Evolutionary conservation across 1,139 yeast species (phyloP), one percentile per base, ranked within the genome.

Genomic region (Debaryomyces sp.): DNA sequence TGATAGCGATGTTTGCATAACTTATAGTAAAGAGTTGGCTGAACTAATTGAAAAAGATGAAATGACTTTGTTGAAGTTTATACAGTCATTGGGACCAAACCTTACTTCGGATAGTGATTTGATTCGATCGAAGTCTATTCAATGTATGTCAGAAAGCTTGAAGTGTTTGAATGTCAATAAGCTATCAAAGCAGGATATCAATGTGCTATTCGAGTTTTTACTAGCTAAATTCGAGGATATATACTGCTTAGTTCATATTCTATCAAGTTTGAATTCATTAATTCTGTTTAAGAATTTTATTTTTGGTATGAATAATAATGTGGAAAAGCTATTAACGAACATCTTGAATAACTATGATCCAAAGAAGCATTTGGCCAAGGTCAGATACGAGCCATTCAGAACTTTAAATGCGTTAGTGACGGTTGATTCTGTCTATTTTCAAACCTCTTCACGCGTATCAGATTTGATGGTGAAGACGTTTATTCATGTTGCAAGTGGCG

Each of bases 401-500:
- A 65, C 87, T 12, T 60, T 89, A 47, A 60, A 70, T 4, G 59
- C 60, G 8, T 50, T 83, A 15, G 57, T 77, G 27, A 51, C 54
- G 4, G 61, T 54, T 30, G 69, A 58, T 47, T 37, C 50, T n/a
- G 53, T 50, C 21, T 59, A 48, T 50, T 53, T 61, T 38, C 40
- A 49, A 41, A 45, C 54, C 12, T 51, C 54, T 15, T 54, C 49
- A 10, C 50, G 49, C 7, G 44, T 54, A 23, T 66, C 73, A 17
- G 77, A 78, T 32, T 53, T 65, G 12, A 82, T 77, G 49, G 73
- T 89, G 30, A 66, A 76, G 46, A 66, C 86, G 0, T 91, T 87
- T 57, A 65, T 88, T 33, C 82, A 83, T 50, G 63, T 90, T 41
- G 89, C 96, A 4, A 75, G 82, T 9, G 96, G 96, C 24, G 99